Conservation (phyloP, 2,329 filamentous ascomycete species). For the Metarhizium anisopliae region DNA sequence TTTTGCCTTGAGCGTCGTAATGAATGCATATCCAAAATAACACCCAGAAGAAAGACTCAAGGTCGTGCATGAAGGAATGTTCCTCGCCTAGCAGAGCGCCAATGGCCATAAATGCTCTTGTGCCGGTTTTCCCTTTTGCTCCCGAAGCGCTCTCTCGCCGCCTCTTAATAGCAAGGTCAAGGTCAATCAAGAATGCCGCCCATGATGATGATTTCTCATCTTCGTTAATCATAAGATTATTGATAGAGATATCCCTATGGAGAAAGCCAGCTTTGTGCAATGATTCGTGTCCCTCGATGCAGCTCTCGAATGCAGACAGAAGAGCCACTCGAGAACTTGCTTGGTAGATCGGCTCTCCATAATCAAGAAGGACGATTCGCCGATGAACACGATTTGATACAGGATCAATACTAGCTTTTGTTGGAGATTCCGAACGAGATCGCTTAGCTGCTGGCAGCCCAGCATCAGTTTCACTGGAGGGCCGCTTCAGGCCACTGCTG, state of each 20-base stretch:
- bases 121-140: conserved; percentile 32
- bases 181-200: conserved; percentile 32
- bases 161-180: conserved; percentile 28
- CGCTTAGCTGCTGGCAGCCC: conserved; percentile 21
- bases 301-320: conserved; percentile 26
- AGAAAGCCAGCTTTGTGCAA: conserved; percentile 26
- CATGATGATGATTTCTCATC: conserved; percentile 28
- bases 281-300: conserved; percentile 29
- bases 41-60: conserved; percentile 41
- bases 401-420: conserved; percentile 11
- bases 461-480: conserved; percentile 17
- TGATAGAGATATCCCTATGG: conserved; percentile 33
- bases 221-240: conserved; percentile 39
- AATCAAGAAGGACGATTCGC: conserved; percentile 30
- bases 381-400: conserved; percentile 28
- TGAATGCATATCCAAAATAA: conserved; percentile 37
- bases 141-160: conserved; percentile 24
- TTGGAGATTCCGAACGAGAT: conserved; percentile 19
- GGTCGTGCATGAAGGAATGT: conserved; percentile 37
- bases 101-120: conserved; percentile 37
- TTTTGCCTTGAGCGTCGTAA: conserved; percentile 15
- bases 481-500: conserved; percentile 14
- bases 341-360: conserved; percentile 31
- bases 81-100: conserved; percentile 29
- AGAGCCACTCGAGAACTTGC: conserved; percentile 27